phyloP scores from a whole-genome alignment of 1,139 yeast genomes.

The Hyphopichia buzzinii region DNA sequence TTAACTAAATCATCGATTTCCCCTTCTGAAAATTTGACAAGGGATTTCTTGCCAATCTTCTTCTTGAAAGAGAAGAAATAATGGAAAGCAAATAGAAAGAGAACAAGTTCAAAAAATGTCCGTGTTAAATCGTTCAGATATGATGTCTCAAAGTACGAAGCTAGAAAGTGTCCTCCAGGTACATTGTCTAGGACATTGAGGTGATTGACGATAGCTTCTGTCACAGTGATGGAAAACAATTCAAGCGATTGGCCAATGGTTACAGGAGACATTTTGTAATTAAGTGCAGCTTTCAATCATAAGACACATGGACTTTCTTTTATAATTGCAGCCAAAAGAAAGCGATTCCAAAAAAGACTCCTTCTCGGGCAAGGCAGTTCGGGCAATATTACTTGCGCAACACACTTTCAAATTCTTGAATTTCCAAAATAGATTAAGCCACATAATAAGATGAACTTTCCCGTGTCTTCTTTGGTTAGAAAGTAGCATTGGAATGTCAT shows the following conservation, averaged over 20 bases:
- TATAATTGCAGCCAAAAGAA: no score
- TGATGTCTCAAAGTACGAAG: constrained; percentile 78
- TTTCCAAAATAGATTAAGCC: no score
- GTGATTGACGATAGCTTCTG: constrained; percentile 35
- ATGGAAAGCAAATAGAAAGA: constrained; percentile 77
- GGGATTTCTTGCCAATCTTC: constrained; percentile 72
- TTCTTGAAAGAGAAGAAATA: constrained; percentile 83
- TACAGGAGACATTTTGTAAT: constrained; percentile 12
- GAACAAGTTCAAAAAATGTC: constrained; percentile 75
- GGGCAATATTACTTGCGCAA: not conserved
- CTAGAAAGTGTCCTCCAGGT: constrained; percentile 80
- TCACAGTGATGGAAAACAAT: constrained; percentile 31
- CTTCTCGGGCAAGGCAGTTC: not conserved
- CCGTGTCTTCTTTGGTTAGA: no score
- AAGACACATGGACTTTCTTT: no score
- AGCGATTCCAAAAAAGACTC: no score
- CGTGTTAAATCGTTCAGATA: constrained; percentile 93
- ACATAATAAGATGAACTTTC: no score
- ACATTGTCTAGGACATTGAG: constrained; percentile 39
- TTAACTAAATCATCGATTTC: constrained; percentile 83
- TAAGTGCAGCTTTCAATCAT: no score
- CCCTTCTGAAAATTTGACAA: constrained; percentile 57
- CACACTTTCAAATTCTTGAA: no score
- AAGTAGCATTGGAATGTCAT: no score
- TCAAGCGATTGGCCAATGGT: constrained; percentile 42